Percentiles rank a stretch among this genome's conserved stretches.
These are phyloP conservation scores for Sarocladium strictum DNA, from an alignment of 2,329 filamentous ascomycete species.

Conservation along the genomic window DNA sequence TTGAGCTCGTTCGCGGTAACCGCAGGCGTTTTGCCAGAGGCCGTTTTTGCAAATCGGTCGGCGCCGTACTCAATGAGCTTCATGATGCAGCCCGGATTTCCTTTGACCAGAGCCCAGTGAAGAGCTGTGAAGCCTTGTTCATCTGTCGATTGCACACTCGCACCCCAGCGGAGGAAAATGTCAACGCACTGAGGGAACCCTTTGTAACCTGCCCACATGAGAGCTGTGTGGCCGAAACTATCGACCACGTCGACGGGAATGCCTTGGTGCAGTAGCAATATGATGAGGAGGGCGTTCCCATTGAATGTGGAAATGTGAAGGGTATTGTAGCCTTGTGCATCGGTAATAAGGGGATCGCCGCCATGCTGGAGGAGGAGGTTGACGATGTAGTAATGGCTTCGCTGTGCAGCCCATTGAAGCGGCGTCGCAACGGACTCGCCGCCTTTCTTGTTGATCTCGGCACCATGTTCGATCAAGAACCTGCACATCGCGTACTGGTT, in stretches of 20 bases:
- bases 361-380: slow-evolving; percentile 86
- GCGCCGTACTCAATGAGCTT: slow-evolving; percentile 95
- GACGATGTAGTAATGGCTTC: slow-evolving; percentile 94
- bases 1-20: slow-evolving; percentile 87
- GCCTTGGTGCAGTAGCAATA: slow-evolving; percentile 87
- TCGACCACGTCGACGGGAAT: slow-evolving; percentile 91
- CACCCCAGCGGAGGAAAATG: slow-evolving; percentile 88
- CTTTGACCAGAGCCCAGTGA: slow-evolving; percentile 95
- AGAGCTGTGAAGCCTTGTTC: slow-evolving; percentile 91
- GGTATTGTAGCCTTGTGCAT: slow-evolving; percentile 96
- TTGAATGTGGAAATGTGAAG: slow-evolving; percentile 96
- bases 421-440: slow-evolving; percentile 92
- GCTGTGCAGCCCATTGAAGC: slow-evolving; percentile 93
- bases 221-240: slow-evolving; percentile 80
- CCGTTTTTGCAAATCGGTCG: slow-evolving; percentile 85
- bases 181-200: slow-evolving; percentile 90
- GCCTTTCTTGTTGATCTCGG: slow-evolving; percentile 90
- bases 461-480: slow-evolving; percentile 78
- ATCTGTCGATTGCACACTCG: slow-evolving; percentile 83
- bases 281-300: slow-evolving; percentile 85
- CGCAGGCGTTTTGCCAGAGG: slow-evolving; percentile 83
- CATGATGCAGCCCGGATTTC: slow-evolving; percentile 80
- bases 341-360: slow-evolving; percentile 85
- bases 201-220: slow-evolving; percentile 99
- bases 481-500: slow-evolving; percentile 97